Evolutionary conservation across 495 filamentous ascomycete species (phyloP).

Genomic region (Annulohypoxylon maeteangense): DNA sequence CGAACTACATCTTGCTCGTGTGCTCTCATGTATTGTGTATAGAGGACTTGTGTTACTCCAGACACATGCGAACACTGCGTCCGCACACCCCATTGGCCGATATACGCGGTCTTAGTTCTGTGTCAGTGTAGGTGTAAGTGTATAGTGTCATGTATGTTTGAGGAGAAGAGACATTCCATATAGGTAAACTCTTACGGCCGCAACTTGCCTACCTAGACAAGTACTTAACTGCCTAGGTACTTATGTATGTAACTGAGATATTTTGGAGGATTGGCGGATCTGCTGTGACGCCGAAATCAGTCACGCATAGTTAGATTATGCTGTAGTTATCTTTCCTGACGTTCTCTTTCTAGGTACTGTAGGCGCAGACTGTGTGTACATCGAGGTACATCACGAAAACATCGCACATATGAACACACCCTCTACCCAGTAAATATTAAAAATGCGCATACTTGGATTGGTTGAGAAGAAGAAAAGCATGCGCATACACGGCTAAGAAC

Average conservation of each 20-base stretch:
- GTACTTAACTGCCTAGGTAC: no score
- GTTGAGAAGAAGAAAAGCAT: not conserved
- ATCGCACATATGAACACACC: conserved; percentile 11
- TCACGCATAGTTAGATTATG: not conserved
- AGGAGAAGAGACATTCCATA: conserved; percentile 7
- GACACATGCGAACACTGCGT: conserved; percentile 10
- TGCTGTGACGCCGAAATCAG: not conserved
- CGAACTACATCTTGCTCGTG: not conserved
- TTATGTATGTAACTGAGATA: conserved; percentile 1
- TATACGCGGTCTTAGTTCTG: conserved; percentile 25
- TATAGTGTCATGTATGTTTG: not conserved
- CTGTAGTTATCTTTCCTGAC: not conserved
- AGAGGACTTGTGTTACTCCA: conserved; percentile 13
- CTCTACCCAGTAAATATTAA: not conserved
- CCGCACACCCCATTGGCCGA: conserved; percentile 10
- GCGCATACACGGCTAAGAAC: not conserved
- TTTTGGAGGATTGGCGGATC: conserved; percentile 5
- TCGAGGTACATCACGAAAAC: not conserved
- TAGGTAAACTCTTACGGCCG: conserved; percentile 27
- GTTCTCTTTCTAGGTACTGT: not conserved
- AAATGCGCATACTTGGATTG: not conserved
- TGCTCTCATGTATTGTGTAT: not conserved
- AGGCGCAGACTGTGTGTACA: not conserved
- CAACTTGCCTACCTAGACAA: not conserved
- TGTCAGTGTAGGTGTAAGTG: not conserved